A percentile compares a stretch with the other conserved stretches of the same genome.
Evolutionary conservation across 768 basidiomycete genomes (phyloP).

Genomic region (Termitomyces sp.): DNA sequence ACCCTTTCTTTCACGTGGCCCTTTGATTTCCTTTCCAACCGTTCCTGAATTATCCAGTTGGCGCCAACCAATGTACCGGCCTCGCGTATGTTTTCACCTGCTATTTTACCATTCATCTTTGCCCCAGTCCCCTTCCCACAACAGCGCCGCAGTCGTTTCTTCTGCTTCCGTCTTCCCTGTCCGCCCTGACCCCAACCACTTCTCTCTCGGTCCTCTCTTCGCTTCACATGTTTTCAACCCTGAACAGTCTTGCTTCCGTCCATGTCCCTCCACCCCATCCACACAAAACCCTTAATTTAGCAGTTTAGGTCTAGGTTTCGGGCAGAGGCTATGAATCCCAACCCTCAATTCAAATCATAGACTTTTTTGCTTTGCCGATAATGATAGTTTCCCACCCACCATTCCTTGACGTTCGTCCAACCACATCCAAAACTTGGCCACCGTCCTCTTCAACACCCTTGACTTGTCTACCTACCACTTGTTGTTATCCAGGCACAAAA

Average conservation of each 20-base stretch:
- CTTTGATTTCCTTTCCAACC: no score
- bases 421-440: neutral
- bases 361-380: neutral
- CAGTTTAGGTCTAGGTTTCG: no score
- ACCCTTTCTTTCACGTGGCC: no score
- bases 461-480: no score
- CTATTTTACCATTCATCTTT: neutral
- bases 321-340: no score
- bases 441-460: neutral
- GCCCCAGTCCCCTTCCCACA: no score
- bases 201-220: neutral
- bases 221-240: neutral
- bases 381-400: neutral
- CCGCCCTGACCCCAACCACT: no score
- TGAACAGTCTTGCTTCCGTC: neutral
- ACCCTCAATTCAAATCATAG: neutral
- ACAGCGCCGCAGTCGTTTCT: no score
- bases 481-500: neutral
- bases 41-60: no score
- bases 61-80: neutral
- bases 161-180: no score
- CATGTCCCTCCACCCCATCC: neutral
- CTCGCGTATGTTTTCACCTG: neutral
- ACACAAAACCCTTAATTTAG: neutral
- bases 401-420: no score